Base-by-base conservation (phyloP, 2,329 filamentous ascomycete species). In the Neonectria hederae region DNA sequence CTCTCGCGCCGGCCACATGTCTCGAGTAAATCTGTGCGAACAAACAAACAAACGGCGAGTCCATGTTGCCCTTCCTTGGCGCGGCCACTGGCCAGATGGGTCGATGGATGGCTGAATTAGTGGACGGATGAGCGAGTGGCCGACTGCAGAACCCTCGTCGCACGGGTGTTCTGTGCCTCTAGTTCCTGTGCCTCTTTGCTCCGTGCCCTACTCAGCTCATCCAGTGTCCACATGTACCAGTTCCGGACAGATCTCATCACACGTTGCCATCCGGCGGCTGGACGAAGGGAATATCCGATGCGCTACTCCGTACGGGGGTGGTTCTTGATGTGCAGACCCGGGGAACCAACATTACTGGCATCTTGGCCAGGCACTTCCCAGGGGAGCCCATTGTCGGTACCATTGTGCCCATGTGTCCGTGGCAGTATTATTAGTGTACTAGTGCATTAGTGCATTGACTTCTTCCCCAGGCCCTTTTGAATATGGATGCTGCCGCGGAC, bases 201-300 rank as follows among this genome's bases (percentile, higher is more conserved):
- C n/a, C 38, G 38, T 21, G n/a, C 38, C 38, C 38, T 42, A n/a
- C 38, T 19, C 38, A 42, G 38, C n/a, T 11, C 35, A n/a, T n/a
- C 38, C 38, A 10, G 54, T n/a, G n/a, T 51, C 42, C 59, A 59
- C 46, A 61, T 53, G 54, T 53, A 59, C 42, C 46, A 51, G 55
- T 55, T 54, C 38, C 14, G 49, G 58, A 59, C 54, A 63, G 43
- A 55, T 59, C 54, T 54, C 55, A 54, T 21, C 46, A 54, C 42
- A 60, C 40, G 48, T 54, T 53, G 48, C 54, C 53, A 54, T 65
- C 61, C 61, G 63, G 55, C 49, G 51, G 63, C 61, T 63, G 63
- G 28, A 43, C 57, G 52, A 65, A 67, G 56, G 59, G 61, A 63
- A 69, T 63, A 66, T n/a, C 60, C 55, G 48, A 58, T 51, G 21